These are phyloP conservation scores for Claviceps lovelessii DNA, from an alignment of 2,329 filamentous ascomycete species.

Conservation along the genomic window DNA sequence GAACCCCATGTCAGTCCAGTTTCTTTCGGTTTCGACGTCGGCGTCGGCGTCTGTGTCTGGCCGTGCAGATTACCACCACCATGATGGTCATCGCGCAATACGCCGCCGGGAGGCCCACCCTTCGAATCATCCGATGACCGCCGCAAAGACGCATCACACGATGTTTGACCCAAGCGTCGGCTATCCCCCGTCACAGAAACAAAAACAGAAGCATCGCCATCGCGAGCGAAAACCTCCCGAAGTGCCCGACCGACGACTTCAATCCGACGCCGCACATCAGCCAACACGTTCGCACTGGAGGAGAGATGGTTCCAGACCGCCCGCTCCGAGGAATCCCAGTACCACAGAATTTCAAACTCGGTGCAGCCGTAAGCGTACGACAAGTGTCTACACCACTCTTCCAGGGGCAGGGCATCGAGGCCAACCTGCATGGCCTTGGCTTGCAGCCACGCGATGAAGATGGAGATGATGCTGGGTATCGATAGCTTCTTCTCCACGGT, in stretches of 20 bases:
- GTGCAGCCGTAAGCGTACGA: neutral
- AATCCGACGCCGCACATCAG: neutral
- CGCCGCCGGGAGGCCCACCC: neutral
- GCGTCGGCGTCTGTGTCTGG: neutral
- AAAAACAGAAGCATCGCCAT: neutral
- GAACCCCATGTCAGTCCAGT: neutral
- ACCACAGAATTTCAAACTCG: neutral
- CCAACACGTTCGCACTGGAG: neutral
- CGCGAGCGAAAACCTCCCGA: neutral
- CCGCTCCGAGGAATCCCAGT: neutral
- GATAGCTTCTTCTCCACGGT: conserved; percentile 6
- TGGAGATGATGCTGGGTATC: conserved; percentile 8
- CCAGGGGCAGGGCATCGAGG: neutral
- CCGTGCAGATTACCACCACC: neutral
- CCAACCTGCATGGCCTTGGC: conserved; percentile 4
- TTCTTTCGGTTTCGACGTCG: neutral
- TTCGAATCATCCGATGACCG: neutral
- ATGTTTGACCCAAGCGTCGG: neutral
- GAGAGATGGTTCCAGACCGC: neutral
- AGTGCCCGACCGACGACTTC: neutral
- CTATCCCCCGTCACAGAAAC: neutral
- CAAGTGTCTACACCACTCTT: conserved; percentile 1
- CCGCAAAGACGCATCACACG: neutral
- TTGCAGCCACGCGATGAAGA: conserved; percentile 17
- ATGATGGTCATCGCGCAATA: neutral